These are phyloP conservation scores for Gossypium herbaceum DNA, from an alignment of 345 rosid genomes.

Conservation along the genomic window DNA sequence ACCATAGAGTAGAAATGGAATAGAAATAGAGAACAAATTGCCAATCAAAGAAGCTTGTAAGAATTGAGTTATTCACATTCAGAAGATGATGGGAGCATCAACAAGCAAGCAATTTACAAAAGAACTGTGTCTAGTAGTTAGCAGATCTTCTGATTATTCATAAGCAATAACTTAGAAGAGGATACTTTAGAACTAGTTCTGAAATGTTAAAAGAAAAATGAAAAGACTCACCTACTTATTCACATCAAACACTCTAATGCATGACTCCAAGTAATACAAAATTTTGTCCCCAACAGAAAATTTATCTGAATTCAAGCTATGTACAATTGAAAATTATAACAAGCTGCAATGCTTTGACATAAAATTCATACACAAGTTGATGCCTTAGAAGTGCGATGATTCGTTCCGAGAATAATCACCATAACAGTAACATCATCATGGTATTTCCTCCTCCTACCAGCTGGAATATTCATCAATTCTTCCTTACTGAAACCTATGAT, in stretches of 20 bases:
- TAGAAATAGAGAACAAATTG: no score
- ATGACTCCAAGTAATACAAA: slow-evolving; percentile 1
- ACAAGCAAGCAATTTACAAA: background rate
- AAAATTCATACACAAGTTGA: slow-evolving; percentile 48
- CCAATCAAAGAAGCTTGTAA: no score
- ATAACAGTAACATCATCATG: slow-evolving; percentile 93
- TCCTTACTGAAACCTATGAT: slow-evolving; percentile 77
- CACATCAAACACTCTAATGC: background rate
- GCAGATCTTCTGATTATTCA: background rate
- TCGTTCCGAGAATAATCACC: slow-evolving; percentile 74
- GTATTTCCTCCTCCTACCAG: slow-evolving; percentile 90
- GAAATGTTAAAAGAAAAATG: background rate
- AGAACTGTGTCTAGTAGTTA: background rate
- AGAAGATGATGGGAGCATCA: no score
- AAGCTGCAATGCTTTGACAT: background rate
- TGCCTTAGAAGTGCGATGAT: slow-evolving; percentile 83
- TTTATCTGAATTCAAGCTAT: slow-evolving; percentile 6
- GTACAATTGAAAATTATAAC: slow-evolving; percentile 19
- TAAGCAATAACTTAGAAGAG: background rate
- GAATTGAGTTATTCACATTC: no score
- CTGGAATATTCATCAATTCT: slow-evolving; percentile 85
- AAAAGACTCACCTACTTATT: background rate
- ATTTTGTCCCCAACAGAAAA: slow-evolving; percentile 10
- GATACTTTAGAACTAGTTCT: background rate
- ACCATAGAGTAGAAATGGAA: no score